These are phyloP conservation scores for Ophiocytium majus DNA, from an alignment of 352 stramenopile species.

Conservation along the genomic window DNA sequence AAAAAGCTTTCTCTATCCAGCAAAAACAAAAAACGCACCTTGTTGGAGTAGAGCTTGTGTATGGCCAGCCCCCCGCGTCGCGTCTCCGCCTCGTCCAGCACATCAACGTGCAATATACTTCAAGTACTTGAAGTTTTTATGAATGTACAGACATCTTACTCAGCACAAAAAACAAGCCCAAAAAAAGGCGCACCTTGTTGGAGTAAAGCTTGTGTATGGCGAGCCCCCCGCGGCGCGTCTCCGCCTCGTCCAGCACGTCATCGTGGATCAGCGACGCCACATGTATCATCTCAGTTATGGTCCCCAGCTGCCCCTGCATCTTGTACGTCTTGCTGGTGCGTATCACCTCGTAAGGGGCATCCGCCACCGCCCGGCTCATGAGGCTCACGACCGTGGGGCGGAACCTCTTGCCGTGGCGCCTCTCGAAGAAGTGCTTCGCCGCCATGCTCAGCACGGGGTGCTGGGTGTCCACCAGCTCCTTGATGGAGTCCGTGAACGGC, in stretches of 20 bases:
- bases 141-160: too few species aligned
- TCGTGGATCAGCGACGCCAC: constrained; percentile 98
- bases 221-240: constrained; percentile 91
- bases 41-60: constrained; percentile 98
- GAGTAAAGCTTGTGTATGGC: constrained; percentile 98
- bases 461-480: constrained; percentile 92
- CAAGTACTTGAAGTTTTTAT: too few species aligned
- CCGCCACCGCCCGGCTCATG: constrained; percentile 62
- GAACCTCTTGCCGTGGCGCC: constrained; percentile 93
- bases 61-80: constrained; percentile 90
- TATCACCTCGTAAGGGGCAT: neutral
- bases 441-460: constrained; percentile 95
- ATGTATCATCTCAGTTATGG: constrained; percentile 99
- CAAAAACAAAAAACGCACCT: constrained; percentile 58
- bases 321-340: neutral
- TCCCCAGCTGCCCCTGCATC: constrained; percentile 69
- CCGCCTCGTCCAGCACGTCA: constrained; percentile 97
- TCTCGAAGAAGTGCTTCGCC: constrained; percentile 94
- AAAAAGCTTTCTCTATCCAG: too few species aligned
- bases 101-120: constrained; percentile 99
- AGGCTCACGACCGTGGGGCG: constrained; percentile 95
- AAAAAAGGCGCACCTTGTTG: constrained; percentile 79
- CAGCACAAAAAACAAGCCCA: too few species aligned
- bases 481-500: constrained; percentile 91
- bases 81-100: constrained; percentile 97